Conservation (phyloP, 441 rosid genomes). For the Gossypium aridum region DNA sequence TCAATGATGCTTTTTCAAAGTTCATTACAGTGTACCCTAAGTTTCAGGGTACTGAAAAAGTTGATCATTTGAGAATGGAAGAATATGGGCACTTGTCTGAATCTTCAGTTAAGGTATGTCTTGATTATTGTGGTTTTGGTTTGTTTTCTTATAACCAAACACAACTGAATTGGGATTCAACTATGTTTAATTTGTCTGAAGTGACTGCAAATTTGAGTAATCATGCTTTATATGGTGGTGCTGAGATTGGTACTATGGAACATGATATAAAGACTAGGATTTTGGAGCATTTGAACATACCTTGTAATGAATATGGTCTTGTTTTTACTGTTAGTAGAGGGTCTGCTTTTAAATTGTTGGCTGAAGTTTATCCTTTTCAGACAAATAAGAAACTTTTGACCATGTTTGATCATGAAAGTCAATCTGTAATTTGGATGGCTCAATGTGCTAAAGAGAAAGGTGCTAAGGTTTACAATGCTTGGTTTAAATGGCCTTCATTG, state of each 20-base stretch:
- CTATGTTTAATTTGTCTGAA: conserved; percentile 58
- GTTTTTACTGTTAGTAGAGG: conserved; percentile 69
- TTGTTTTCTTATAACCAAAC: conserved; percentile 53
- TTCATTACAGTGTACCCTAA: conserved; percentile 61
- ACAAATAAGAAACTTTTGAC: conserved; percentile 55
- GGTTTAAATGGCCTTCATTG: conserved; percentile 72
- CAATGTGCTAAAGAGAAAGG: conserved; percentile 71
- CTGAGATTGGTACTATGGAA: conserved; percentile 49
- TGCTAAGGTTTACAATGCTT: conserved; percentile 58
- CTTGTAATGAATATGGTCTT: conserved; percentile 60
- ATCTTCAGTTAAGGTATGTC: conserved; percentile 49
- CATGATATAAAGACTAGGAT: conserved; percentile 59
- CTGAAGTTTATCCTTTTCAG: conserved; percentile 64
- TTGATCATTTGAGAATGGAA: conserved; percentile 42
- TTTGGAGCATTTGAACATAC: conserved; percentile 61
- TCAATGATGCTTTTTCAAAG: conserved; percentile 40
- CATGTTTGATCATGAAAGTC: conserved; percentile 76
- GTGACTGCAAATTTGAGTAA: conserved; percentile 56
- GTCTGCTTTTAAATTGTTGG: conserved; percentile 57
- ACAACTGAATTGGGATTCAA: conserved; percentile 49
- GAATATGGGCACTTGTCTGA: conserved; percentile 51
- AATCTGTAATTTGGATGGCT: conserved; percentile 65
- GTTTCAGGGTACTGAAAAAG: conserved; percentile 42
- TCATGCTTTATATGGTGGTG: conserved; percentile 54
- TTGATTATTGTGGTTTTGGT: conserved; percentile 69